Conservation (phyloP, 1,284 basidiomycete genomes). For the Vanrija humicola region DNA sequence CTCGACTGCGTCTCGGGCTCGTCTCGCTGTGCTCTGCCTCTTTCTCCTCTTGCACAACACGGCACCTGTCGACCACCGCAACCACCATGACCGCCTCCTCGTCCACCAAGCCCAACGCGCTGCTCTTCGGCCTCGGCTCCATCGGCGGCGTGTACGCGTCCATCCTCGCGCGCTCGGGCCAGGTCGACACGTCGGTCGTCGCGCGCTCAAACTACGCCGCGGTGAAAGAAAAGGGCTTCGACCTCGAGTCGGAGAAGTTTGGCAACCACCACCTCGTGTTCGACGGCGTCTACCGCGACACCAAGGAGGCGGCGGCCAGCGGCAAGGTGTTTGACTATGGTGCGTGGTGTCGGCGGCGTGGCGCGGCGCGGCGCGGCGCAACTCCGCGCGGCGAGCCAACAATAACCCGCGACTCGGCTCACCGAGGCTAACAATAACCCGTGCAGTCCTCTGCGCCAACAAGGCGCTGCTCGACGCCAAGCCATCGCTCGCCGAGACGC, state of each 20-base stretch:
- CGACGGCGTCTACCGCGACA: slow-evolving; percentile 42
- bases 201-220: slow-evolving; percentile 51
- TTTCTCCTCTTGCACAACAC: background rate
- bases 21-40: too few relatives aligned
- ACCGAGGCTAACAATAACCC: too few relatives aligned
- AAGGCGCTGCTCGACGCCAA: slow-evolving; percentile 47
- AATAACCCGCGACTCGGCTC: too few relatives aligned
- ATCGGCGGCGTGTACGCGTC: slow-evolving; percentile 53
- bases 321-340: slow-evolving; percentile 40
- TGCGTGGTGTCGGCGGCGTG: slow-evolving; percentile 1
- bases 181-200: slow-evolving; percentile 49
- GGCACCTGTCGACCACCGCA: background rate
- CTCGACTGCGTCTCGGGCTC: too few relatives aligned
- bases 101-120: slow-evolving; percentile 32
- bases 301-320: slow-evolving; percentile 39
- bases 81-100: background rate
- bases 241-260: slow-evolving; percentile 42
- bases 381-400: too few relatives aligned
- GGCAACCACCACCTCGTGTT: slow-evolving; percentile 40
- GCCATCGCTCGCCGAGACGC: slow-evolving; percentile 42
- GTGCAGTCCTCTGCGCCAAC: slow-evolving; percentile 45
- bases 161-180: slow-evolving; percentile 45
- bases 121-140: slow-evolving; percentile 48
- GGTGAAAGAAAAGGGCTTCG: slow-evolving; percentile 44
- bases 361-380: too few relatives aligned